Evolutionary conservation across 352 stramenopile species (phyloP), one percentile per base, ranked within the genome.

Genomic region (Phytopythium vexans): DNA sequence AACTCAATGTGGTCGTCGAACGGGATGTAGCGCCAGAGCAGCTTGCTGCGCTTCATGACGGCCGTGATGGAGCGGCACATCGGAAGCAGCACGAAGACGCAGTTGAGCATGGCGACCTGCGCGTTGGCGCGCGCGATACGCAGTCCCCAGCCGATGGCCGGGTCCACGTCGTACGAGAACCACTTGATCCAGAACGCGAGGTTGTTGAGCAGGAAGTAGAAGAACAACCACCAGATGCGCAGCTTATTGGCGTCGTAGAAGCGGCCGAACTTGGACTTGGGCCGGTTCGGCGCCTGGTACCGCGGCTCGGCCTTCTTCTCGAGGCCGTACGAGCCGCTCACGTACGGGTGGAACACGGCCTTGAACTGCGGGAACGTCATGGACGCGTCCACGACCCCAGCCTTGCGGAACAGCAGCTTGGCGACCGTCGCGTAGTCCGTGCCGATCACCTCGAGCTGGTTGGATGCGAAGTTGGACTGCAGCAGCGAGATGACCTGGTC

Each of bases 1-100:
- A 88, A 88, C 15, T 79, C 72, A 42, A 93, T 89, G 61, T 85
- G 71, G 54, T 91, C 77, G 43, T 91, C 82, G 33, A 93, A 89
- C 8, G 83, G 83, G 34, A 92, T 88, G 60, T 84, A 86, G 47
- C 72, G 67, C 78, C 77, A 90, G 35, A 89, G 35, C 8, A 89
- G 60, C 1, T 60, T 63, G 34, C 70, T 86, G 36, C 72, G 67
- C 63, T 89, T 88, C 65, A 91, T 77, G 41, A 90, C 73, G 32
- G 81, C 66, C 32, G 77, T 80, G 55, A 94, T 88, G 1, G 73
- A 88, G 53, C 81, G 83, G 31, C 78, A 89, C 77, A 94, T 92
- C 16, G 83, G 79, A 11, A 92, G 43, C 16, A 94, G 66, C 34
- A 94, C 80, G 42, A 94, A 82, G 3, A 82, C 55, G 41, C 72